Evolutionary conservation across 371 early-diverging fungal species (phyloP), one percentile per base, ranked within the genome.

Genomic region (Quaeritorhiza haematococci): DNA sequence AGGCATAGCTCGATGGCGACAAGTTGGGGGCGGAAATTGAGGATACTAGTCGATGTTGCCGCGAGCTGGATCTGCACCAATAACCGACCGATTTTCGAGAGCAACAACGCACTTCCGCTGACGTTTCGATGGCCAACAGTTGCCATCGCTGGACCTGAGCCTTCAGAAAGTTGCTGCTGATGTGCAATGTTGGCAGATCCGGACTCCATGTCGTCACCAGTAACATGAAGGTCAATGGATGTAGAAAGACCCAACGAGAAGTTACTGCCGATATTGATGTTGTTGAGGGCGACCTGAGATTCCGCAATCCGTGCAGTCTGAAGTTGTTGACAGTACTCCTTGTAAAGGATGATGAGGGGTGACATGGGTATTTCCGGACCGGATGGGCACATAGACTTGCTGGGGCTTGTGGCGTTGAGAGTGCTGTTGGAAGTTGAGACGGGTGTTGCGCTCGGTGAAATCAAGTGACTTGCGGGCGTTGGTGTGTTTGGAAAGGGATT

Each of bases 1-100:
- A 84, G 62, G 15, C 87, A 84, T 42, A 88, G 74, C 56, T 88
- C 86, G 62, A 84, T 87, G 1, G 91, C 87, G 47, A 88, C 73
- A 23, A 84, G 63, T 44, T 80, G 79, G 1, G 88, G 78, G 24
- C 80, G 77, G 69, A 88, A 87, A 21, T 81, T 80, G 4, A 79
- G 64, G 23, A 88, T 78, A 23, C 73, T 80, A 2, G 66, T 61
- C 17, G 79, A 71, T 5, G 82, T 84, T 15, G 79, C 78, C 0
- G 83, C 79, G 10, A 61, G 23, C 52, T 67, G 62, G 15, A 67
- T 56, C 35, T 62, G 63, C 23, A 55, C 44, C 19, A 66, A 33
- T 4, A 66, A 38, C 21, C 48, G 53, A 5, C 59, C 53, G 1
- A 66, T 62, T 32, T 59, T 33, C 2, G 58, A 41, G 33, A 61